Evolutionary conservation across 1,284 basidiomycete genomes (phyloP), one percentile per base, ranked within the genome.

Genomic region (Neolentinus lepideus): DNA sequence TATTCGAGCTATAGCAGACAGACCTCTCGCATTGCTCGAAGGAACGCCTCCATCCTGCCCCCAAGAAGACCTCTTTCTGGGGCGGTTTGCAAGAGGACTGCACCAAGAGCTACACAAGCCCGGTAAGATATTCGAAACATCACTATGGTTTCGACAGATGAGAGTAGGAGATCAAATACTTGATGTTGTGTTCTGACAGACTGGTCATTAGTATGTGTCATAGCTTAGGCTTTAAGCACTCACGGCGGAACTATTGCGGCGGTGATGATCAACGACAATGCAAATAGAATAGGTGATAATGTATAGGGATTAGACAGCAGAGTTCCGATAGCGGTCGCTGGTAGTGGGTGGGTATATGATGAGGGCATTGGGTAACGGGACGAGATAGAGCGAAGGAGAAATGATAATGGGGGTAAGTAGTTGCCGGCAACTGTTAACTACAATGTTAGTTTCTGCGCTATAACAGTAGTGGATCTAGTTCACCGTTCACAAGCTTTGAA

Each of bases 71-170:
- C 81, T 21, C 87, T 73, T 4, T 75, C 70, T 0, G 94, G 94
- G 0, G 92, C 83, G 0, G 94, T 97, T 67, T 97, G 94, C 2
- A 97, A 71, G 1, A 98, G 75, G 1, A 94, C 85, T 9, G 87
- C 83, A 2, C 90, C 93, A 25, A 94, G 86, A 0, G 88, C 80
- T 2, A 85, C 75, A 21, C 85, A 90, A 0, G 92, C 85, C 0
- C 84, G 82, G 67, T 92, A 95, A 0, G 93, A 87, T 26, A 95
- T 77, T 46, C 83, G 80, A 67, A 88, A 89, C 8, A 92, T 94
- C 11, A 90, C 72, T 4, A 86, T 67, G 0, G 92, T 86, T 57
- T 92, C 83, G 3, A 87, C 60, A 6, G 82, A 77, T 0, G 94
- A 91, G 26, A 95, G 75, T 3, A 84, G 67, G 16, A 94, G 79